Conservation (phyloP, 1,139 yeast genomes). For the Martiniozyma asiatica region DNA sequence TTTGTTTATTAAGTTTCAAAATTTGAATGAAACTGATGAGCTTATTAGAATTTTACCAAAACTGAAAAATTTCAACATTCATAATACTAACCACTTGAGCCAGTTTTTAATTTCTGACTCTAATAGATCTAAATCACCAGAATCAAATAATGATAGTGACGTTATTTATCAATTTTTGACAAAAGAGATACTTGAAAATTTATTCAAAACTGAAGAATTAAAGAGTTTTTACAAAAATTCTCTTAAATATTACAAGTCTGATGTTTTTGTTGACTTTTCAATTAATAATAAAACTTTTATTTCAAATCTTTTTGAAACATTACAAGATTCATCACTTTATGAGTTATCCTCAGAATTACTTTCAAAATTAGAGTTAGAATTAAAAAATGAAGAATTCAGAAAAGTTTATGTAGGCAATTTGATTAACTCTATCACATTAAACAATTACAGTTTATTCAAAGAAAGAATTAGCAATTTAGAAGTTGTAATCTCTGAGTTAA, state of each 20-base stretch:
- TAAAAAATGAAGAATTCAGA: background rate
- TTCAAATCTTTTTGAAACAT: conserved; percentile 8
- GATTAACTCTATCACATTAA: too few relatives aligned
- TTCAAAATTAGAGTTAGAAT: background rate
- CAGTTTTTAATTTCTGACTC: conserved; percentile 22
- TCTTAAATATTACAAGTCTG: conserved; percentile 17
- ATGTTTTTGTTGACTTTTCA: conserved; percentile 13
- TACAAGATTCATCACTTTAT: conserved; percentile 6
- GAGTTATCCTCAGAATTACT: background rate
- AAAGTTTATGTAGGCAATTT: too few relatives aligned
- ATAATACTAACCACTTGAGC: conserved; percentile 21
- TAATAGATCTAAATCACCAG: conserved; percentile 6
- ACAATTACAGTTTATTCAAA: too few relatives aligned
- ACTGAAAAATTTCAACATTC: conserved; percentile 13
- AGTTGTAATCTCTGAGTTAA: too few relatives aligned
- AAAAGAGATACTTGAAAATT: conserved; percentile 21
- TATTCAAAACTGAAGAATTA: conserved; percentile 19
- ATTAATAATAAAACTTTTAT: conserved; percentile 7
- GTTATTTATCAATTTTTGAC: conserved; percentile 23
- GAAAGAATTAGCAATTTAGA: too few relatives aligned
- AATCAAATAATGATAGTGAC: conserved; percentile 6
- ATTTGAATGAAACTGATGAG: conserved; percentile 2
- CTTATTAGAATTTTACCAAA: conserved; percentile 7
- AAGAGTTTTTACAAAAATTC: conserved; percentile 20
- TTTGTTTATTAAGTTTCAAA: conserved; percentile 22